Evolutionary conservation across 805 yeast species (phyloP), one percentile per base, ranked within the genome.

Genomic region (Candida hispaniensis): DNA sequence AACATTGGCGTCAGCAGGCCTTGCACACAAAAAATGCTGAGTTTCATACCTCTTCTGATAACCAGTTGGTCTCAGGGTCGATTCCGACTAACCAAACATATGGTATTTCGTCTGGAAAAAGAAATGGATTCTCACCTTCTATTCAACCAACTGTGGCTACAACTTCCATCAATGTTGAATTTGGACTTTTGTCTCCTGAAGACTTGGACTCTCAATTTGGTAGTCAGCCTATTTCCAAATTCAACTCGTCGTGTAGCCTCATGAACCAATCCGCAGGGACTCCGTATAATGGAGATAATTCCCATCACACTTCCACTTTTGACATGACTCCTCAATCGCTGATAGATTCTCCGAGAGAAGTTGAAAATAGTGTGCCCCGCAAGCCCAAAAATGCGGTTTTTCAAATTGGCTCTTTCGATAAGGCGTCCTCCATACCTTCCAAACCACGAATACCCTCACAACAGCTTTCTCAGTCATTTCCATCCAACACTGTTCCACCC

Each of bases 131-230:
- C n/a, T n/a, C n/a, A n/a, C 36, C 36, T 18, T 32, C 36, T 3
- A 28, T 32, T n/a, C 28, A 27, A 3, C 36, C 36, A 13, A 32
- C 36, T 4, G 36, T 32, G 18, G 36, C 36, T 14, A 32, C 36
- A 4, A 23, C 36, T 11, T 23, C 28, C 18, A 28, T 32, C 17
- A 32, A 32, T 16, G 36, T 32, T n/a, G 36, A 32, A 28, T 32
- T 32, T 23, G 36, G 36, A 1, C 28, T 32, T 7, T 28, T 32
- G 11, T 23, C 28, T 13, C 36, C 36, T 18, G 36, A 32, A 17
- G 36, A 32, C 23, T 28, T 32, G 17, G 36, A 32, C 22, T 32
- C 36, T 14, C 36, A 32, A 28, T 32, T 32, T 23, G 36, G 36
- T 11, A 23, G 28, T 10, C 36, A 24, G 18, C 36, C 36, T 6